A percentile compares a stretch with the other conserved stretches of the same genome.
These are phyloP conservation scores for Spergularia azorica DNA, from an alignment of 179 eudicot genomes.

Conservation along the genomic window DNA sequence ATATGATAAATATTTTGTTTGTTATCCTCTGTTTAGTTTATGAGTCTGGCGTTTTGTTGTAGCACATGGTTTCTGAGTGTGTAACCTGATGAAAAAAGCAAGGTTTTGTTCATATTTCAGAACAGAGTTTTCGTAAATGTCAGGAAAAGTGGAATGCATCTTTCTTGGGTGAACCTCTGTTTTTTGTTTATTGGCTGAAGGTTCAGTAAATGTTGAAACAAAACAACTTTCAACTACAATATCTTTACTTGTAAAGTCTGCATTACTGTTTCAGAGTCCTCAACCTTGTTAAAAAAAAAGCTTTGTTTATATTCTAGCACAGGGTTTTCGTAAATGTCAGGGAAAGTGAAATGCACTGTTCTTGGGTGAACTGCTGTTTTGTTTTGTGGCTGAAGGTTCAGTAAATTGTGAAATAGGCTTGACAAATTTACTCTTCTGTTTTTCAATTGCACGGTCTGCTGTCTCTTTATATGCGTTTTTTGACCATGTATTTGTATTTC, in stretches of 20 bases:
- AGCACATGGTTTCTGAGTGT: background rate
- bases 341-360: slow-evolving; percentile 22
- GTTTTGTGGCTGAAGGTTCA: slow-evolving; percentile 33
- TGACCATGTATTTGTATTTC: no score
- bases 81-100: slow-evolving; percentile 31
- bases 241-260: no score
- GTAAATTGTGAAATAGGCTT: slow-evolving; percentile 24
- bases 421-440: no score
- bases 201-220: slow-evolving; percentile 39
- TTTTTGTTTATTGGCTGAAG: slow-evolving; percentile 15
- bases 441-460: no score
- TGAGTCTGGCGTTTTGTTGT: background rate
- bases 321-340: slow-evolving; percentile 35
- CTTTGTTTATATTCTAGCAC: slow-evolving; percentile 19
- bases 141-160: slow-evolving; percentile 19
- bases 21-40: no score
- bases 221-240: background rate
- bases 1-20: no score
- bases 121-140: slow-evolving; percentile 34
- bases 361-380: slow-evolving; percentile 32
- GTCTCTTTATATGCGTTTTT: no score
- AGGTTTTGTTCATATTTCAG: slow-evolving; percentile 29
- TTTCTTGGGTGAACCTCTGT: slow-evolving; percentile 37
- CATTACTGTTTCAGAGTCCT: background rate
- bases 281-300: slow-evolving; percentile 29